phyloP scores from a whole-genome alignment of 495 filamentous ascomycete genomes.

The Daldinia decipiens region DNA sequence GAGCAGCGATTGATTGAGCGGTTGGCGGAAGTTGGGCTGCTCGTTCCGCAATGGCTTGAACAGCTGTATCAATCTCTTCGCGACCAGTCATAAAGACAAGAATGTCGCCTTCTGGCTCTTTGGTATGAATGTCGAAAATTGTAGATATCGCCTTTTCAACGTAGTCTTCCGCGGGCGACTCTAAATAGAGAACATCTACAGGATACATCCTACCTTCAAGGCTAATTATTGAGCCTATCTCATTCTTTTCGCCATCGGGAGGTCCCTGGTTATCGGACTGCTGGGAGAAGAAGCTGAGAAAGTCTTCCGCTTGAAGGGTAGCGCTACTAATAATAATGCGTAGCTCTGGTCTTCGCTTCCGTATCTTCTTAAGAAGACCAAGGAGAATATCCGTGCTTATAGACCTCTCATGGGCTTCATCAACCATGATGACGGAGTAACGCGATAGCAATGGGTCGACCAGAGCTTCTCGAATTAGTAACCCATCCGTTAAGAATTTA shows the following conservation, averaged over 20 bases:
- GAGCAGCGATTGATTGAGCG: conserved; percentile 73
- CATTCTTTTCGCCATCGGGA: conserved; percentile 51
- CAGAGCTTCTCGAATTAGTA: conserved; percentile 92
- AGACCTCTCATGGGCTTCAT: conserved; percentile 96
- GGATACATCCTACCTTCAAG: conserved; percentile 92
- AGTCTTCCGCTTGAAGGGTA: conserved; percentile 90
- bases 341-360: conserved; percentile 81
- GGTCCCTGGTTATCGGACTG: conserved; percentile 56
- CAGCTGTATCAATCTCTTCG: conserved; percentile 88
- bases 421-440: conserved; percentile 98
- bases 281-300: conserved; percentile 80
- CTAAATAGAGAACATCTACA: conserved; percentile 87
- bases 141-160: conserved; percentile 87
- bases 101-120: conserved; percentile 89
- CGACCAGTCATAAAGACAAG: conserved; percentile 92
- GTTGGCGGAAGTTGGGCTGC: conserved; percentile 76
- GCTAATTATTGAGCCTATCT: conserved; percentile 79
- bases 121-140: conserved; percentile 91
- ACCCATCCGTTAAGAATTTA: conserved; percentile 96
- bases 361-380: conserved; percentile 93
- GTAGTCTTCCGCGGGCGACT: conserved; percentile 85
- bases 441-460: conserved; percentile 91
- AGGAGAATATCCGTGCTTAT: conserved; percentile 94
- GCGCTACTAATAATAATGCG: conserved; percentile 94
- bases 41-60: conserved; percentile 82